These are phyloP conservation scores for Dothistroma pini DNA, from an alignment of 2,329 filamentous ascomycete species.

Conservation along the genomic window DNA sequence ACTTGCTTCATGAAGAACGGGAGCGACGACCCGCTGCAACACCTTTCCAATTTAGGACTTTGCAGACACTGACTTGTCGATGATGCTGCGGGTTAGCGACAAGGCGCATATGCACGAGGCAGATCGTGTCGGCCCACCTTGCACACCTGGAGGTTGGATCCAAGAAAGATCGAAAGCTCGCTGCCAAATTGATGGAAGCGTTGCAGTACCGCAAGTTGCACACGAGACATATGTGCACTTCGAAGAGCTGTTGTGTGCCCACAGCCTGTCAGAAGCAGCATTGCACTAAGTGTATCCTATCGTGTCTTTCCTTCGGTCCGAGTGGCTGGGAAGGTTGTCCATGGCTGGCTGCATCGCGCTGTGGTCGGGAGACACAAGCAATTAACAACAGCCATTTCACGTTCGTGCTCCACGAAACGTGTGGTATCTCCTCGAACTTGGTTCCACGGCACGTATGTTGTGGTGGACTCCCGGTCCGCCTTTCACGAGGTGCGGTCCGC, in stretches of 20 bases:
- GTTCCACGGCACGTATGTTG: background rate
- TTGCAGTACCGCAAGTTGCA: too few relatives aligned
- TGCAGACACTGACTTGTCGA: background rate
- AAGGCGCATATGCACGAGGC: slow-evolving; percentile 1
- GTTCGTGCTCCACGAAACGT: background rate
- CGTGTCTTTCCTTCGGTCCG: background rate
- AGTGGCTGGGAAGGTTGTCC: background rate
- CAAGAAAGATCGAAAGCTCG: background rate
- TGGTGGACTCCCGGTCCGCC: background rate
- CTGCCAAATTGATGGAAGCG: too few relatives aligned
- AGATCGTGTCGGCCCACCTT: background rate
- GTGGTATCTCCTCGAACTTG: background rate
- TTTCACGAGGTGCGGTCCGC: background rate
- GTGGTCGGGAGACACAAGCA: background rate
- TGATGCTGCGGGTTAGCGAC: background rate
- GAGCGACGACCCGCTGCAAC: background rate
- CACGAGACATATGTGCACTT: background rate
- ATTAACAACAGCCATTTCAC: background rate
- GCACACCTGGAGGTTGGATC: background rate
- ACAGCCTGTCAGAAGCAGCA: background rate
- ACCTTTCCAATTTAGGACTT: background rate
- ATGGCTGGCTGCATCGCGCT: background rate
- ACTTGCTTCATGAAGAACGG: background rate
- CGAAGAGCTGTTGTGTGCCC: background rate
- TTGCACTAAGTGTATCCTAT: background rate